A percentile compares a stretch with the other conserved stretches of the same genome.
phyloP scores from a whole-genome alignment of 805 yeast species.

The Tetrapisispora taiwanensis region DNA sequence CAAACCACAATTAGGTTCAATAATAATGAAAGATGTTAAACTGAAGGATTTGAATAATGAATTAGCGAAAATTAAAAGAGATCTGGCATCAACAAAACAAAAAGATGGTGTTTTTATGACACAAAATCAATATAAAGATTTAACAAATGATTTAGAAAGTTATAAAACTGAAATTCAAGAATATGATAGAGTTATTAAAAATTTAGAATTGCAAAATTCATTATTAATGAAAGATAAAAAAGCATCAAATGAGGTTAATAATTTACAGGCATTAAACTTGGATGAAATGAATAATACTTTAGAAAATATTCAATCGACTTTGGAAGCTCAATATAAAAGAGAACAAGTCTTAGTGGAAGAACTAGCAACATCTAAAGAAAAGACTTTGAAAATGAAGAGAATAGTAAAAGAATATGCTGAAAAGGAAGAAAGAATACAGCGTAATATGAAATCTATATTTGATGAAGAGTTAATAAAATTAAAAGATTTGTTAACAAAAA shows the following conservation, averaged over 20 bases:
- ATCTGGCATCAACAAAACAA: conserved; percentile 49
- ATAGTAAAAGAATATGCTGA: conserved; percentile 14
- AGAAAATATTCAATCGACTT: conserved; percentile 17
- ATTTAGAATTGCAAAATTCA: conserved; percentile 31
- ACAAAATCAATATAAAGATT: conserved; percentile 45
- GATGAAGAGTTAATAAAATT: conserved; percentile 17
- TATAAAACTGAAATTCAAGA: conserved; percentile 43
- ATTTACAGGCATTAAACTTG: conserved; percentile 20
- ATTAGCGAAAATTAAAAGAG: conserved; percentile 42
- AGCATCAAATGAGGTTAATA: conserved; percentile 19
- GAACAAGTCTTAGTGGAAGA: conserved; percentile 19
- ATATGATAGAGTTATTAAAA: conserved; percentile 33
- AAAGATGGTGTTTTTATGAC: conserved; percentile 61
- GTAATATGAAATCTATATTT: conserved; percentile 15
- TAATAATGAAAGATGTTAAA: conserved; percentile 44
- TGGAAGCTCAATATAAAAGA: conserved; percentile 20
- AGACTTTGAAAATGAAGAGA: conserved; percentile 14
- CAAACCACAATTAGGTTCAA: conserved; percentile 53
- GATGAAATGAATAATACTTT: conserved; percentile 18
- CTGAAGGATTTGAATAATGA: conserved; percentile 41
- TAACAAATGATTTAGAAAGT: conserved; percentile 40
- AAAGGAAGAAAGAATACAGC: conserved; percentile 13
- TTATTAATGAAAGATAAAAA: conserved; percentile 23
- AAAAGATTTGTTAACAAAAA: conserved; percentile 10
- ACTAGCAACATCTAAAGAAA: conserved; percentile 14